These are phyloP conservation scores for Rheum nobile DNA, from an alignment of 148 eudicot species.

Conservation along the genomic window DNA sequence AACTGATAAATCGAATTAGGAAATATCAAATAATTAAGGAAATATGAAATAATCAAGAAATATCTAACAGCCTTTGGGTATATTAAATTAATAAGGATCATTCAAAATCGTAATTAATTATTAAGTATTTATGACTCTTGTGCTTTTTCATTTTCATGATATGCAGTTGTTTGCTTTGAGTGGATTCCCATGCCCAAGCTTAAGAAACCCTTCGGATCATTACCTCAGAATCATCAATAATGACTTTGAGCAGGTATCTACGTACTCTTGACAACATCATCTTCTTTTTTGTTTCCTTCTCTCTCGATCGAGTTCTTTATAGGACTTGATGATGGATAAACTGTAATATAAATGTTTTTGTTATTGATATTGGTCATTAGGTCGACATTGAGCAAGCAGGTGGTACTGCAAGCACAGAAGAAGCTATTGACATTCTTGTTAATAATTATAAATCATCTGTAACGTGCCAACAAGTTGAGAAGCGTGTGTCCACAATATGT, in stretches of 20 bases:
- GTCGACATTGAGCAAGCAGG: constrained; percentile 15
- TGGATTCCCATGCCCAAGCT: constrained; percentile 56
- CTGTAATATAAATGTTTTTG: too few relatives aligned
- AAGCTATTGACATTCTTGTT: constrained; percentile 27
- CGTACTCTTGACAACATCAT: neutral
- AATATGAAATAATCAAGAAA: too few relatives aligned
- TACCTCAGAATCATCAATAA: constrained; percentile 46
- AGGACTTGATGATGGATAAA: too few relatives aligned
- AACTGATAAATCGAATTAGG: too few relatives aligned
- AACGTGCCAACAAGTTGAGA: constrained; percentile 19
- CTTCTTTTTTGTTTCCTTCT: too few relatives aligned
- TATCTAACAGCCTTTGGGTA: too few relatives aligned
- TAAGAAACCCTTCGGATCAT: constrained; percentile 68
- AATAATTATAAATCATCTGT: constrained; percentile 31
- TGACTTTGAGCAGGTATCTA: constrained; percentile 50
- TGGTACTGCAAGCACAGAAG: constrained; percentile 12
- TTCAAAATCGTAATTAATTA: too few relatives aligned
- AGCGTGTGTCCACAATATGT: constrained; percentile 19
- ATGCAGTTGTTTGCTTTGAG: constrained; percentile 35
- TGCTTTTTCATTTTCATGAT: neutral
- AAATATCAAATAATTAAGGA: too few relatives aligned
- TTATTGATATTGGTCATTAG: constrained; percentile 20
- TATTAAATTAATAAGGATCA: too few relatives aligned
- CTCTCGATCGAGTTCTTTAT: too few relatives aligned
- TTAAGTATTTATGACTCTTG: too few relatives aligned